Percentiles rank a stretch among this genome's conserved stretches.
These are phyloP conservation scores for Dalbergia oliveri DNA, from an alignment of 306 rosid genomes.

Conservation along the genomic window DNA sequence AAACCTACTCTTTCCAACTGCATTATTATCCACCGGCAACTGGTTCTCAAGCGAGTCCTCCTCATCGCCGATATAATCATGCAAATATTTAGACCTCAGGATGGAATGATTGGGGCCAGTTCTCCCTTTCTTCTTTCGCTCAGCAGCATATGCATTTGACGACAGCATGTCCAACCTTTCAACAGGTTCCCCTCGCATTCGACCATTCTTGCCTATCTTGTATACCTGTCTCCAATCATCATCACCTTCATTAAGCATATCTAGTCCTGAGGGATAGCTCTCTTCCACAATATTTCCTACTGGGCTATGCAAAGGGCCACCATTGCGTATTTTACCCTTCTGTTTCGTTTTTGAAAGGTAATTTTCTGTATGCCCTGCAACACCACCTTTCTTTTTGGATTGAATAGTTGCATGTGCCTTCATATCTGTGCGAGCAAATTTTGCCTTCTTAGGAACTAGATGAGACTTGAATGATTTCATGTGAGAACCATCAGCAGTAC, in stretches of 20 bases:
- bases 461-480: conserved; percentile 60
- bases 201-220: conserved; percentile 66
- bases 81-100: conserved; percentile 52
- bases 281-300: conserved; percentile 63
- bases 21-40: conserved; percentile 59
- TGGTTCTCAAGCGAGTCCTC: conserved; percentile 64
- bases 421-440: conserved; percentile 61
- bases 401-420: conserved; percentile 58
- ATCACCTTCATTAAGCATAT: conserved; percentile 61
- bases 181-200: conserved; percentile 56
- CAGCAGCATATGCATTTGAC: conserved; percentile 53
- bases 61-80: conserved; percentile 59
- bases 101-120: conserved; percentile 54
- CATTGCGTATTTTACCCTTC: conserved; percentile 70
- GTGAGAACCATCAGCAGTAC: conserved; percentile 66
- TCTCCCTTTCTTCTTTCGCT: conserved; percentile 69
- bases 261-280: conserved; percentile 53
- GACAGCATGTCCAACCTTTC: conserved; percentile 59
- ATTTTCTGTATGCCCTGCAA: conserved; percentile 61
- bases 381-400: conserved; percentile 59
- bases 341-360: conserved; percentile 68
- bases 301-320: conserved; percentile 55
- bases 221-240: conserved; percentile 58
- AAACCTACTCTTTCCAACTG: conserved; percentile 58
- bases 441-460: conserved; percentile 66